phyloP scores from a whole-genome alignment of 805 yeast species.

The Danielia oregonensis region DNA sequence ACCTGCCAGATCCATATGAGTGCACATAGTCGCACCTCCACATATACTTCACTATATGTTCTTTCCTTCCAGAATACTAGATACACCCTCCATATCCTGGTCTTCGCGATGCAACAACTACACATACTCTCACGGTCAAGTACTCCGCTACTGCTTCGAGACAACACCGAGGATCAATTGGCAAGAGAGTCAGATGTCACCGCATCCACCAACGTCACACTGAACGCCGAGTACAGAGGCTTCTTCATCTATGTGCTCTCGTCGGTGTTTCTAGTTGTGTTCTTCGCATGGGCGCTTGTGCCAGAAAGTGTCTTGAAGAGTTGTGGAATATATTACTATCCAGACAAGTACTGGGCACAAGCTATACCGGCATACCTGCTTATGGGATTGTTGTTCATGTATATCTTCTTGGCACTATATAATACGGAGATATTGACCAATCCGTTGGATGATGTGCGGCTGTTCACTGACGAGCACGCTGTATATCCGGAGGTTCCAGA shows the following conservation, averaged over 20 bases:
- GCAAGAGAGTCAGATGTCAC: slow-evolving; percentile 68
- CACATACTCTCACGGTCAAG: background rate
- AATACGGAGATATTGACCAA: slow-evolving; percentile 73
- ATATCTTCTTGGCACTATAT: slow-evolving; percentile 66
- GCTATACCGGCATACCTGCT: slow-evolving; percentile 70
- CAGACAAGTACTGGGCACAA: slow-evolving; percentile 89
- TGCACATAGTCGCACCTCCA: too few relatives aligned
- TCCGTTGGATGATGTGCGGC: slow-evolving; percentile 53
- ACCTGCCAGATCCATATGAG: too few relatives aligned
- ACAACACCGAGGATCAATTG: slow-evolving; percentile 39
- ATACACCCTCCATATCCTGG: too few relatives aligned
- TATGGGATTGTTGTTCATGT: slow-evolving; percentile 67
- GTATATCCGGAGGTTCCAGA: slow-evolving; percentile 23
- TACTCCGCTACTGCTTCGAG: background rate
- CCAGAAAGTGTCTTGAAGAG: slow-evolving; percentile 56
- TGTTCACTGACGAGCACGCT: slow-evolving; percentile 66
- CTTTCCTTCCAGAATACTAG: too few relatives aligned
- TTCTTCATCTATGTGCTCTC: slow-evolving; percentile 76
- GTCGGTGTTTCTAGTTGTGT: slow-evolving; percentile 47
- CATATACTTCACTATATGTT: too few relatives aligned
- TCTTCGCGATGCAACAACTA: background rate
- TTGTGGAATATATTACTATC: slow-evolving; percentile 66
- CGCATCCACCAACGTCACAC: slow-evolving; percentile 50
- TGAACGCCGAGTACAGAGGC: slow-evolving; percentile 79
- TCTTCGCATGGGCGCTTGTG: slow-evolving; percentile 70